Evolutionary conservation across 768 basidiomycete genomes (phyloP), one percentile per base, ranked within the genome.

Genomic region (Leccinum uliginosum): DNA sequence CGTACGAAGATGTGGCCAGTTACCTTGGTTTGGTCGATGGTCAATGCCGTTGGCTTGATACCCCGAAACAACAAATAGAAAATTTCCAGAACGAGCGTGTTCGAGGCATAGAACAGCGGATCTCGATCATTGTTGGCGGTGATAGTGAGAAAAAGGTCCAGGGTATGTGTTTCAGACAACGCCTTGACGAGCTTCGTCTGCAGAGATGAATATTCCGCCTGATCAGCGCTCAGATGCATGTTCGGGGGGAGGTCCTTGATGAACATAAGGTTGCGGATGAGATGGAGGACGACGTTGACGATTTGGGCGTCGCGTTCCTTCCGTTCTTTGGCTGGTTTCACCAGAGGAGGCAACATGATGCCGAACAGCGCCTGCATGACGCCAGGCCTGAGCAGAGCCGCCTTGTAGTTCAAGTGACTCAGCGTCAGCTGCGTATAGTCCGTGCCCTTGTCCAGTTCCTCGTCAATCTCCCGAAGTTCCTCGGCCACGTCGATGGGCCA

Each of bases 401-500:
- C 84, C 74, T 99, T 99, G 83, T 98, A 99, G 62, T 86, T 78
- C 26, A 92, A 74, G 69, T 98, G 96, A 61, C 88, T 89, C 64
- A 82, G 72, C 46, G 87, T 70, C 7, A 98, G 80, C 58, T 87
- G 85, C 0, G 93, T 93, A 72, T 94, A 98, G 70, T 99, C 97
- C 15, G 91, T 84, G 17, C 86, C 84, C 58, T 81, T 83, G 71
- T 91, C 90, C 19, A 83, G 62, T 38, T 87, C 90, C 45, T 93
- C 90, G 63, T 84, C 81, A 53, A 98, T 83, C 67, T 98, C 97
- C 64, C 89, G 90, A 60, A 99, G 78, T 72, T 98, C 97, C 65
- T 92, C 90, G 1, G 93, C 90, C 60, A 98, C 78, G 71, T 98
- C 92, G 53, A 99, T 96, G 1, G 97, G 97, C 97, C 97, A 99